Evolutionary conservation across 1,139 yeast genomes (phyloP), one percentile per base, ranked within the genome.

Genomic region (Arxiozyma slooffiae): DNA sequence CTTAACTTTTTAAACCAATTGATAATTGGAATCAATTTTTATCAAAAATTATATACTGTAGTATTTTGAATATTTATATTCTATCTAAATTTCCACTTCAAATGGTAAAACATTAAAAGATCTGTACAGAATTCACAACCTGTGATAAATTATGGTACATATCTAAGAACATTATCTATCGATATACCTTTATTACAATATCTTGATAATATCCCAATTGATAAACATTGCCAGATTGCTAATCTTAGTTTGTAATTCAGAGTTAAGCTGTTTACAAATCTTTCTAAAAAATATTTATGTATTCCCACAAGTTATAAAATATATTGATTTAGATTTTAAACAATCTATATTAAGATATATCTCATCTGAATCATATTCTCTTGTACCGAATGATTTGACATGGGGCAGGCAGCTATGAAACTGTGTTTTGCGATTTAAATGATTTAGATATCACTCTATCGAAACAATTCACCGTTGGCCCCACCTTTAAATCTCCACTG

Each of bases 171-270:
- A 0, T 63, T 62, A 17, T 74, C 83, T 21, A 79, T 92, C 34
- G 84, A 86, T 59, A 47, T 60, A 17, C 67, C 85, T 1, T 67
- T 87, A 1, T 70, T 73, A 1, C 61, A 66, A 38, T 87, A 85
- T 57, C 55, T 85, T 4, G 54, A 55, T 1, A 63, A 64, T 8
- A 4, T n/a, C 1, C 30, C 42, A 3, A 17, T 11, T 3, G 17
- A 24, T 9, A 7, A 55, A 2, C 44, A 51, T 6, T 70, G 79
- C 46, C 96, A 89, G 63, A 77, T 92, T 11, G 68, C 92, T 0
- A 88, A 94, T 4, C 67, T 92, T n/a, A 22, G 98, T 98, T 0
- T 87, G 97, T n/a, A 98, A 98, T 0, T 85, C 95, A n/a, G 98
- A 92, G 66, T 82, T 97, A 1, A 68, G 97, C 53, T 58, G 52